Base-by-base conservation (phyloP, 2,329 filamentous ascomycete species). In the Pseudogymnoascus sp. region DNA sequence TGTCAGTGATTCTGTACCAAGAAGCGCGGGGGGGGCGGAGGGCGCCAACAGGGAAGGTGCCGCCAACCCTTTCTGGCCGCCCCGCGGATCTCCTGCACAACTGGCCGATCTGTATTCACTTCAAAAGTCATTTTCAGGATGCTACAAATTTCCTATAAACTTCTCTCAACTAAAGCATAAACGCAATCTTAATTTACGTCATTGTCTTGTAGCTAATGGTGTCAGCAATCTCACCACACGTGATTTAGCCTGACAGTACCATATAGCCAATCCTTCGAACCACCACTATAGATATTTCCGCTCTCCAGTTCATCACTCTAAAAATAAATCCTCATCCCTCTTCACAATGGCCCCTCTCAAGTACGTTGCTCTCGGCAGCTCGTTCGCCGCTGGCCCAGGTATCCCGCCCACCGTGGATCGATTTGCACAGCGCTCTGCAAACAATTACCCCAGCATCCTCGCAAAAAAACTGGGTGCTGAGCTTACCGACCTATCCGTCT, bases 361-460 rank as follows among this genome's bases (percentile, higher is more conserved):
- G 48, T 55, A 55, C 12, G 48, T 33, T 6, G 48, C 48, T 15
- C 48, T 55, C 29, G 48, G 48, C 29, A 55, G 48, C 48, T 55
- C 48, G 2, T 4, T 55, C 7, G 48, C 48, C 2, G 48, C 48
- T 10, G 48, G 48, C 15, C 75, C 74, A 25, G 68, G 66, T 61
- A 74, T 77, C 61, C 65, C 67, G 41, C 73, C 74, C 9, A 69
- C 71, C 51, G 65, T 66, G n/a, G 63, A 74, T 65, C 44, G 58
- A 2, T 64, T 59, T 29, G 70, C 72, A 31, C 71, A 71, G 6
- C 69, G 71, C 31, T 76, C 74, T 9, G 70, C 65, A 10, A 67
- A 68, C 41, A 77, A 77, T 63, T 77, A 74, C 62, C 71, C 75
- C 5, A 70, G 71, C 27, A 70, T 76, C 3, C 64, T 77, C 1